Evolutionary conservation across 352 stramenopile species (phyloP), one percentile per base, ranked within the genome.

Genomic region (Phytophthora pisi): DNA sequence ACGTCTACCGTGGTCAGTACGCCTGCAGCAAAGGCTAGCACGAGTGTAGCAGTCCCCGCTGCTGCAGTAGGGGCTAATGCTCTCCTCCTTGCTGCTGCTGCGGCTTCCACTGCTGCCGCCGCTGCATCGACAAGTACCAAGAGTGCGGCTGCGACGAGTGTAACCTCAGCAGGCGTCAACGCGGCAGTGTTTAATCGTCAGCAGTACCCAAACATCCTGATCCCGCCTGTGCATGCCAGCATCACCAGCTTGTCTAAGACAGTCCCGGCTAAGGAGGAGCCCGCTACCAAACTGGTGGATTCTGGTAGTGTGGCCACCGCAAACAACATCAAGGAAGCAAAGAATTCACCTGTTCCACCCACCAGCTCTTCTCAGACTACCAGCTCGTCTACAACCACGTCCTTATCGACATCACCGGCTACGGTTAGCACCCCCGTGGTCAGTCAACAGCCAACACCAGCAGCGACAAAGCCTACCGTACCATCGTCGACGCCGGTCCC

Each of bases 131-230:
- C 24, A 18, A 70, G 20, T 15, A 68, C 2, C 45, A 59, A 45
- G 20, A 62, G 10, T 55, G 31, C 43, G 23, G 38, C 59, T 31
- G 50, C 61, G 13, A 36, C 58, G 20, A 62, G 64, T 54, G 31
- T 55, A 43, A 40, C 43, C 28, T 49, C 59, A 18, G 56, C 50
- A 23, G 52, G 58, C 18, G 76, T 85, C 53, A 74, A 84, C 36
- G 72, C 61, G 6, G 31, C 79, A 38, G 64, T 63, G 0, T 81
- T 90, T 30, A 72, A 78, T 11, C 78, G 81, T 24, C 76, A 63
- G 49, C 68, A 80, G 38, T 87, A 91, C 26, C 82, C 85, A 30
- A 92, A 79, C 57, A 91, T 91, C 34, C 49, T 93, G 30, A 70
- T 91, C 45, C 70, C 72, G 16, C 55, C 68, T 16, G 59, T 65